Base-by-base conservation (phyloP, 164 flowering plant genomes). In the Annona squamosa region DNA sequence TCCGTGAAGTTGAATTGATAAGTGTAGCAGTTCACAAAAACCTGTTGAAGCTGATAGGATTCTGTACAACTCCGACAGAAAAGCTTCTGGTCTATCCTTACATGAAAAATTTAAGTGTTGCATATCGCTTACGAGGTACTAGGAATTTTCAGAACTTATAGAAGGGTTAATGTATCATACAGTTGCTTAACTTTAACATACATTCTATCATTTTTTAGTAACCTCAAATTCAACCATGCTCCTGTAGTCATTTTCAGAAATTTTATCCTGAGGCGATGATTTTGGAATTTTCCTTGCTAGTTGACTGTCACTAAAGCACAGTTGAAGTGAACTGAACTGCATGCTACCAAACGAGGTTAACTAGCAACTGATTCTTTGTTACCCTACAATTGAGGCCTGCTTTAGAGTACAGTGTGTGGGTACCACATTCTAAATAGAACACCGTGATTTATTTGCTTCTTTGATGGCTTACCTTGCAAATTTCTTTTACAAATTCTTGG, bases 1-100 rank as follows among this genome's bases (percentile, higher is more conserved):
- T 92, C 68, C 91, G 97, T 66, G 98, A 94, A 78, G 97, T 94
- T 75, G 98, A 94, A 84, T 87, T 94, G 97, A 94, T 94, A 76
- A 89, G 98, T 79, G 95, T 94, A 45, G 98, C 98, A 62, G 97
- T 91, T 80, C 98, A 94, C 73, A 80, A 81, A 79, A 92, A 94
- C 78, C 88, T 94, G 42, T 78, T 94, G 72, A 86, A 90, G 68
- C 79, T 94, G 59, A 92, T 91, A 68, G 98, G 98, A 6, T 94
- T 90, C 79, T 94, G 98, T 80, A 91, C 97, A 19, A 92, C 98
- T 7, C 89, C 91, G 64, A 89, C 95, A 3, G 98, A 94, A 72
- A 88, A 97, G 70, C 94, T 92, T 72, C 79, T 94, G 80, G 97
- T 94, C 45, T 94, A 94, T 79, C 98, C 98, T 3, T 92, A 76